Evolutionary conservation across 441 rosid species (phyloP).

Genomic region (Populus trichocarpa): DNA sequence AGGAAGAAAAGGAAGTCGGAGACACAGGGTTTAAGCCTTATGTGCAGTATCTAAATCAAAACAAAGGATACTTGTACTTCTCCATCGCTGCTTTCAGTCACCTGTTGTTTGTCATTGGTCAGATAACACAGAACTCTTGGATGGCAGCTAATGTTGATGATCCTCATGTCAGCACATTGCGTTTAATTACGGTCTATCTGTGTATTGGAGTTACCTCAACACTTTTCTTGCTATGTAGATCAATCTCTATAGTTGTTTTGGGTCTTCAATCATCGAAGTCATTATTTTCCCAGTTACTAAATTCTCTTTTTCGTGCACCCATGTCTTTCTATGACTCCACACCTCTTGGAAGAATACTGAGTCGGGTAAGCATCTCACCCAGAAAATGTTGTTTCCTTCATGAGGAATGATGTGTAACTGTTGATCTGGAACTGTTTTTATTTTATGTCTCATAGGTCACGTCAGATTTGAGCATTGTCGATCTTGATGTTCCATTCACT

Average conservation of each 20-base stretch:
- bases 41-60: conserved; percentile 61
- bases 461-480: conserved; percentile 90
- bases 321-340: conserved; percentile 97
- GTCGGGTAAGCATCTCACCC: conserved; percentile 54
- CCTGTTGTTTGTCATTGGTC: conserved; percentile 50
- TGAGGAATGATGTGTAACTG: not conserved
- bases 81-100: conserved; percentile 45
- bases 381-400: not conserved
- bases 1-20: conserved; percentile 83
- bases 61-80: conserved; percentile 79
- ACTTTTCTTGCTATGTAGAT: conserved; percentile 51
- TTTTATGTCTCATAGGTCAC: conserved; percentile 46
- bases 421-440: not conserved
- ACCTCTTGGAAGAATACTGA: conserved; percentile 91
- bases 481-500: conserved; percentile 81
- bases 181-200: conserved; percentile 69
- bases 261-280: conserved; percentile 74
- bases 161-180: conserved; percentile 58
- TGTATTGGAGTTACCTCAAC: conserved; percentile 51
- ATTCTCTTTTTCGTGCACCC: conserved; percentile 92
- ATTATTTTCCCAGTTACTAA: conserved; percentile 70
- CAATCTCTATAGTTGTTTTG: conserved; percentile 47
- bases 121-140: conserved; percentile 83
- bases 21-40: conserved; percentile 82
- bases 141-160: conserved; percentile 92